phyloP scores from a whole-genome alignment of 2,329 filamentous ascomycete species.

The Dactylellina leptospora region DNA sequence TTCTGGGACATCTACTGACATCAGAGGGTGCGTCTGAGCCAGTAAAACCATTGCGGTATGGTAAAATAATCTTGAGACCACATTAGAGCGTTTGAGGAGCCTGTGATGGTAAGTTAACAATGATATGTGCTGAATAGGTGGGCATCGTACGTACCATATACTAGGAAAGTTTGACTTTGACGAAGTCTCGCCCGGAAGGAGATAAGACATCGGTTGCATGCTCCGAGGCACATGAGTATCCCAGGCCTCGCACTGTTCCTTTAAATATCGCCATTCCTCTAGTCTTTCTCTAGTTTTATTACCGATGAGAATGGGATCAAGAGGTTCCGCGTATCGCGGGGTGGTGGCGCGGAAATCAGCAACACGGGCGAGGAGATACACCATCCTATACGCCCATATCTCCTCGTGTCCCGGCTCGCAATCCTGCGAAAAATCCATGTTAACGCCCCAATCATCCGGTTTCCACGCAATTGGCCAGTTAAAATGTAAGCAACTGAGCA shows the following conservation, averaged over 20 bases:
- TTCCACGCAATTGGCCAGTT: constrained; percentile 90
- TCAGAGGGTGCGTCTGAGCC: constrained; percentile 78
- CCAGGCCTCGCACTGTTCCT: constrained; percentile 84
- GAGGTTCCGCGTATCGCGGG: constrained; percentile 57
- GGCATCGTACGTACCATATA: constrained; percentile 74
- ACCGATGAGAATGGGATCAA: constrained; percentile 53
- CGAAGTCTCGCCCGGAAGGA: constrained; percentile 73
- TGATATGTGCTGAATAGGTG: too few relatives aligned
- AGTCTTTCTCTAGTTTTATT: constrained; percentile 65
- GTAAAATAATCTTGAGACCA: constrained; percentile 85
- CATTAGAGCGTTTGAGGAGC: constrained; percentile 82
- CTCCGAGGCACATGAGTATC: constrained; percentile 78
- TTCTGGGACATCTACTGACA: constrained; percentile 69
- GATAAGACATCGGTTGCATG: constrained; percentile 85
- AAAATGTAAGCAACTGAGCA: constrained; percentile 86
- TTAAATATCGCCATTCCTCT: constrained; percentile 79
- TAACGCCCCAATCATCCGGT: constrained; percentile 86
- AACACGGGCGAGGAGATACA: constrained; percentile 87
- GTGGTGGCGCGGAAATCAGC: constrained; percentile 81
- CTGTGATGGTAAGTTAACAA: constrained; percentile 8
- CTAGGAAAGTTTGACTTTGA: constrained; percentile 82
- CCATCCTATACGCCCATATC: constrained; percentile 84
- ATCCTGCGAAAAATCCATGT: constrained; percentile 74
- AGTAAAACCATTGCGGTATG: constrained; percentile 85
- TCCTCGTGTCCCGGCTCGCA: constrained; percentile 72